Evolutionary conservation across 2,329 filamentous ascomycete genomes (phyloP).

Genomic region (Juglanconis oblonga): DNA sequence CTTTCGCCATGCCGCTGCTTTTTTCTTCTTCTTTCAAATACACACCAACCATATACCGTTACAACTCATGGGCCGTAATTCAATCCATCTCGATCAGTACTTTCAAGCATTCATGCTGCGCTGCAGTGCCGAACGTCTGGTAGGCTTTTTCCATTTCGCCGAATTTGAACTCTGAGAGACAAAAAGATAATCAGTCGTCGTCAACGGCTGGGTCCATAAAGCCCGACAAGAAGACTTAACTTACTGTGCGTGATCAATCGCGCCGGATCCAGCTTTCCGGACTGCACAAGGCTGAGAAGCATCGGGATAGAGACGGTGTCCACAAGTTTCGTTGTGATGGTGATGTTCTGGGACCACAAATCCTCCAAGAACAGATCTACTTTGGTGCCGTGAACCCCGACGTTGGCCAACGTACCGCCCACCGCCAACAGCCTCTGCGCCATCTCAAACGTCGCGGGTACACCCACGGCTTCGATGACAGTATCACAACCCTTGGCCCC

Average conservation of each 20-base stretch:
- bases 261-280: slow-evolving; percentile 38
- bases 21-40: no score
- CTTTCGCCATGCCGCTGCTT: no score
- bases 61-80: background rate
- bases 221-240: slow-evolving; percentile 11
- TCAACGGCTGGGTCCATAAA: background rate
- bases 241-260: slow-evolving; percentile 44
- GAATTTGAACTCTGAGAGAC: slow-evolving; percentile 35
- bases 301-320: slow-evolving; percentile 47
- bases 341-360: slow-evolving; percentile 53
- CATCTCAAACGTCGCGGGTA: slow-evolving; percentile 50
- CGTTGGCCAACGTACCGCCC: slow-evolving; percentile 53
- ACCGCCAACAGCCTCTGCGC: slow-evolving; percentile 51
- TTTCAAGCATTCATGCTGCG: slow-evolving; percentile 41
- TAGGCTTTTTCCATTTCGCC: slow-evolving; percentile 42
- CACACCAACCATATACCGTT: no score
- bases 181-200: background rate
- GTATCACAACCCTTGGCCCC: slow-evolving; percentile 52
- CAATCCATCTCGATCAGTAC: slow-evolving; percentile 36
- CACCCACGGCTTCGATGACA: slow-evolving; percentile 57
- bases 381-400: slow-evolving; percentile 55
- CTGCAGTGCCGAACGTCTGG: slow-evolving; percentile 38
- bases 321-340: slow-evolving; percentile 45
- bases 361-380: slow-evolving; percentile 50
- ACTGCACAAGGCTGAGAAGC: slow-evolving; percentile 42